These are phyloP conservation scores for Mrakia hoshinonis DNA, from an alignment of 768 basidiomycete species.

Conservation along the genomic window DNA sequence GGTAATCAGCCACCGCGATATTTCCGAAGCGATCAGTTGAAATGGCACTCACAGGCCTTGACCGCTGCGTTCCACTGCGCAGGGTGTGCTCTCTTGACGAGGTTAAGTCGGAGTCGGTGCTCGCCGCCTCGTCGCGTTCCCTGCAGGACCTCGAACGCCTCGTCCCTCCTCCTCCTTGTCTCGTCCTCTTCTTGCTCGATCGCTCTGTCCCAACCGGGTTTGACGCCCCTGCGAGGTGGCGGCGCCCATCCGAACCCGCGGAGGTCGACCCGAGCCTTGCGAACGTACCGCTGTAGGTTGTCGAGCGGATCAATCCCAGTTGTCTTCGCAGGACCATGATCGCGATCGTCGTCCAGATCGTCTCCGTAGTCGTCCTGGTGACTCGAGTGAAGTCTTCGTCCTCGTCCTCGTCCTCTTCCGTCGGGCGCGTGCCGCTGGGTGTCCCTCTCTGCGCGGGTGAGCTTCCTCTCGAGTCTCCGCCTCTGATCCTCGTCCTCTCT, in stretches of 20 bases:
- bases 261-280: neutral
- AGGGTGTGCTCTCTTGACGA: neutral
- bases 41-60: neutral
- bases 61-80: neutral
- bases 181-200: neutral
- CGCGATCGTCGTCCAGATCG: neutral
- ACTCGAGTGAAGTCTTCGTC: too few species aligned
- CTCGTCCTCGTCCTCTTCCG: too few species aligned
- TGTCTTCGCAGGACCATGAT: neutral
- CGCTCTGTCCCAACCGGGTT: neutral
- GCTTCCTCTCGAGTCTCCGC: neutral
- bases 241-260: neutral
- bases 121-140: neutral
- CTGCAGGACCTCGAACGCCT: neutral
- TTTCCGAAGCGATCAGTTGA: neutral
- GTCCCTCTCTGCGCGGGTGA: neutral
- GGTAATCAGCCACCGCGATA: neutral
- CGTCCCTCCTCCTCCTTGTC: conserved; percentile 4
- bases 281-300: neutral
- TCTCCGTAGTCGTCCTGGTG: neutral
- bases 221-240: neutral
- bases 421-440: neutral
- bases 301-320: neutral
- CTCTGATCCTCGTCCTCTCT: neutral
- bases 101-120: neutral